Evolutionary conservation across 2,329 filamentous ascomycete species (phyloP).

Genomic region (Penicillium sp.): DNA sequence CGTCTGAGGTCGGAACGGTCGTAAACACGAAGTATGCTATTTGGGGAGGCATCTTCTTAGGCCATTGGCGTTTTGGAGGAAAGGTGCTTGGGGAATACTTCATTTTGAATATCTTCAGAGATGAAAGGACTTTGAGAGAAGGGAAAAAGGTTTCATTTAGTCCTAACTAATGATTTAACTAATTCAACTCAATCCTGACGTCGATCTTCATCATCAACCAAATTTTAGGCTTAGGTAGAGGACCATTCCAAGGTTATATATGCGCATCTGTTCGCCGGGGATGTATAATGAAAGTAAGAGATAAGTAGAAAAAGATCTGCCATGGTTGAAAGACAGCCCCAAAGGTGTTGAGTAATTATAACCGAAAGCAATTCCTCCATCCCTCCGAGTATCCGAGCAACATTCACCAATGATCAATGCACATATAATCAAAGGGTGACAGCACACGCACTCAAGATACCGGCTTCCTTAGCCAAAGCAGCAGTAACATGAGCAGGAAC

Average conservation of each 20-base stretch:
- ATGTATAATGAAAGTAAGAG: not conserved
- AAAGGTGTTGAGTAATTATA: conserved; percentile 7
- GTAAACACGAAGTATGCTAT: not conserved
- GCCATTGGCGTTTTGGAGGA: not conserved
- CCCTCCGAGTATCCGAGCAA: not conserved
- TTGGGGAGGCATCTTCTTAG: not conserved
- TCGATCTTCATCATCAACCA: not conserved
- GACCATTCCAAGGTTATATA: not conserved
- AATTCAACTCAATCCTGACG: not conserved
- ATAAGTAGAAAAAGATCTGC: not conserved
- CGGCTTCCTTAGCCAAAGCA: conserved; percentile 51
- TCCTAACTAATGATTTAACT: not conserved
- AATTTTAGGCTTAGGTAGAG: not conserved
- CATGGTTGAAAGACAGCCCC: not conserved
- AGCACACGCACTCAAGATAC: conserved; percentile 55
- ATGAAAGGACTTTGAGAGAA: not conserved
- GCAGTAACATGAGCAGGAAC: conserved; percentile 59
- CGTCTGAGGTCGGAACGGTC: not conserved
- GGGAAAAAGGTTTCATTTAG: not conserved
- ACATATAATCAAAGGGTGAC: conserved; percentile 42
- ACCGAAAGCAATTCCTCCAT: not conserved
- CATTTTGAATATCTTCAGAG: not conserved
- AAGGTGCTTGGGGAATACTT: not conserved
- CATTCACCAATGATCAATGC: not conserved
- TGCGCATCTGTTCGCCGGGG: too few relatives aligned